Evolutionary conservation across 2,329 filamentous ascomycete species (phyloP).

Genomic region (Tolypocladium inflatum): DNA sequence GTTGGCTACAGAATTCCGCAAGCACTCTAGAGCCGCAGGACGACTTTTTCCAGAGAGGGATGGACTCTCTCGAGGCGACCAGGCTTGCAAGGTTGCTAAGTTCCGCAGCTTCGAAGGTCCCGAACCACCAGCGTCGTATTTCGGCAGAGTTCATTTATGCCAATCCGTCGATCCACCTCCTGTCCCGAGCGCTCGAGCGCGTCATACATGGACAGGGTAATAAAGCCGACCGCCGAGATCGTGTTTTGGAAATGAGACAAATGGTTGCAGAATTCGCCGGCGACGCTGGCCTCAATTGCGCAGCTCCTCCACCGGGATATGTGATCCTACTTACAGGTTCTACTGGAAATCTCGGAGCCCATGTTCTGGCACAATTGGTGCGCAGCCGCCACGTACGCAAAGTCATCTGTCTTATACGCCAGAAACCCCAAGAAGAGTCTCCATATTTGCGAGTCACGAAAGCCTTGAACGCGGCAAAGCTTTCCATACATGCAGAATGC

Average conservation of each 20-base stretch:
- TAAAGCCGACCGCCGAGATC: too few relatives aligned
- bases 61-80: constrained; percentile 20
- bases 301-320: constrained; percentile 1
- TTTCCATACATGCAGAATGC: not conserved
- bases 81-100: constrained; percentile 9
- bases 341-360: constrained; percentile 11
- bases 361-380: constrained; percentile 6
- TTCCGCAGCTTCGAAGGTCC: too few relatives aligned
- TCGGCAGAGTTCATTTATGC: too few relatives aligned
- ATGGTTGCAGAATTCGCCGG: too few relatives aligned
- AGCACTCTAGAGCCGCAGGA: constrained; percentile 2
- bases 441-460: not conserved
- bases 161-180: too few relatives aligned
- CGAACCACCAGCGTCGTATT: too few relatives aligned
- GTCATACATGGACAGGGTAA: too few relatives aligned
- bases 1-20: not conserved
- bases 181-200: too few relatives aligned
- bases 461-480: not conserved
- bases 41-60: constrained; percentile 18
- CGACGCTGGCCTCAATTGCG: too few relatives aligned
- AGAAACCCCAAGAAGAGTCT: constrained; percentile 1
- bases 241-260: too few relatives aligned
- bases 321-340: constrained; percentile 11
- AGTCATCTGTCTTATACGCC: constrained; percentile 9
- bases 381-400: constrained; percentile 4